Evolutionary conservation across 306 rosid genomes (phyloP).

Genomic region (Crataegus laevigata): DNA sequence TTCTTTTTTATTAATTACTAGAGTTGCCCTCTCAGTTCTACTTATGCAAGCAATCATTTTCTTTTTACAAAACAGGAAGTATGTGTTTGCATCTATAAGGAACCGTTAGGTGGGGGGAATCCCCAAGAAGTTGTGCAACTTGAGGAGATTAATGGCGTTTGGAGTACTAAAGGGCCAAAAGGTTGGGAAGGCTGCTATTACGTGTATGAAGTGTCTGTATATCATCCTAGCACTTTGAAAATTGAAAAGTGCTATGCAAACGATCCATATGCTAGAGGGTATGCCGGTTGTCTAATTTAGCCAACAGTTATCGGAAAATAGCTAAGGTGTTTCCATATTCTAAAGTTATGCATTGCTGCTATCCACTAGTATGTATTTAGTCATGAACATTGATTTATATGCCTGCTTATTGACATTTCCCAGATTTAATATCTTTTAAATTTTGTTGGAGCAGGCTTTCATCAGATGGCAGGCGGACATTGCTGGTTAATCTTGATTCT

Average conservation of each 20-base stretch:
- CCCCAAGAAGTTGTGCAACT: constrained; percentile 63
- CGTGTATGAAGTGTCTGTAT: constrained; percentile 75
- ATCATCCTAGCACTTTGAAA: constrained; percentile 70
- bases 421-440: not conserved
- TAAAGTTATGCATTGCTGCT: constrained; percentile 2
- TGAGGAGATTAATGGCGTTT: constrained; percentile 74
- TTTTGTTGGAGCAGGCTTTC: constrained; percentile 63
- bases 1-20: not conserved
- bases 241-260: constrained; percentile 71
- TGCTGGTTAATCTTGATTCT: constrained; percentile 53
- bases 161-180: constrained; percentile 75
- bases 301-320: constrained; percentile 19
- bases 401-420: not conserved
- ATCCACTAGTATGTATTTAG: not conserved
- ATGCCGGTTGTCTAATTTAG: constrained; percentile 31
- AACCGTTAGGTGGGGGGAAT: constrained; percentile 52
- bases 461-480: constrained; percentile 59
- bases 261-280: constrained; percentile 99
- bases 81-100: constrained; percentile 48
- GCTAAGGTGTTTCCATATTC: constrained; percentile 23
- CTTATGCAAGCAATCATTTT: not conserved
- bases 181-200: constrained; percentile 89
- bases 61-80: constrained; percentile 43
- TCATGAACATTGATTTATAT: not conserved
- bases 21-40: not conserved